Conservation (phyloP, 768 basidiomycete genomes). For the Boletus rubroflammeus region DNA sequence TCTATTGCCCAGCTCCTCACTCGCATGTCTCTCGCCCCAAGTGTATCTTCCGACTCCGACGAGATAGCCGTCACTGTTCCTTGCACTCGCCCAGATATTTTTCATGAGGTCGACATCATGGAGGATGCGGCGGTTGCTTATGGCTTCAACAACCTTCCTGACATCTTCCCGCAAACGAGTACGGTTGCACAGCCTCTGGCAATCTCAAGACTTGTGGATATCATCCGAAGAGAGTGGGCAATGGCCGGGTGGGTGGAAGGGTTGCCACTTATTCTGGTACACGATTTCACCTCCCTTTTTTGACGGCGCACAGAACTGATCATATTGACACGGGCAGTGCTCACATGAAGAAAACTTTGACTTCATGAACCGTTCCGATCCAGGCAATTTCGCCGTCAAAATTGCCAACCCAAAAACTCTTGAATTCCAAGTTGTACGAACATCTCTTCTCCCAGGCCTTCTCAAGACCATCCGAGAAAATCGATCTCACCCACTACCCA, state of each 20-base stretch:
- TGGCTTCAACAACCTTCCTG: slow-evolving; percentile 94
- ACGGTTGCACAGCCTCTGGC: slow-evolving; percentile 92
- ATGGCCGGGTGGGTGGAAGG: slow-evolving; percentile 96
- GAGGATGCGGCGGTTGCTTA: slow-evolving; percentile 98
- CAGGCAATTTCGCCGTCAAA: slow-evolving; percentile 76
- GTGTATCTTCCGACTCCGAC: slow-evolving; percentile 50
- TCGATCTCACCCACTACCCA: slow-evolving; percentile 85
- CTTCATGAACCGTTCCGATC: slow-evolving; percentile 84
- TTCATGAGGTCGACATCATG: slow-evolving; percentile 98
- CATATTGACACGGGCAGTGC: slow-evolving; percentile 51
- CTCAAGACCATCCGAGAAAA: slow-evolving; percentile 98
- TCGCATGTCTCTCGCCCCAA: slow-evolving; percentile 75
- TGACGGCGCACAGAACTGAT: slow-evolving; percentile 2
- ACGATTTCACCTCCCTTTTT: slow-evolving; percentile 4
- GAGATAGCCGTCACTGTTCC: slow-evolving; percentile 77
- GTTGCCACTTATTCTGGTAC: slow-evolving; percentile 86
- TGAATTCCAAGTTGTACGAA: slow-evolving; percentile 97
- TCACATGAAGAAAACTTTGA: slow-evolving; percentile 98
- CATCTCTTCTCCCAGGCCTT: slow-evolving; percentile 91
- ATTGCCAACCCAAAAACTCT: slow-evolving; percentile 97
- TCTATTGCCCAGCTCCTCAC: slow-evolving; percentile 71
- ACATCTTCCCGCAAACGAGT: slow-evolving; percentile 88
- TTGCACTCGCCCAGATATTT: slow-evolving; percentile 94
- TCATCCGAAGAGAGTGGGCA: slow-evolving; percentile 88
- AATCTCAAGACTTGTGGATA: slow-evolving; percentile 86